Evolutionary conservation across 257 asterid genomes (phyloP).

Genomic region (Dorcoceras hygrometricum): DNA sequence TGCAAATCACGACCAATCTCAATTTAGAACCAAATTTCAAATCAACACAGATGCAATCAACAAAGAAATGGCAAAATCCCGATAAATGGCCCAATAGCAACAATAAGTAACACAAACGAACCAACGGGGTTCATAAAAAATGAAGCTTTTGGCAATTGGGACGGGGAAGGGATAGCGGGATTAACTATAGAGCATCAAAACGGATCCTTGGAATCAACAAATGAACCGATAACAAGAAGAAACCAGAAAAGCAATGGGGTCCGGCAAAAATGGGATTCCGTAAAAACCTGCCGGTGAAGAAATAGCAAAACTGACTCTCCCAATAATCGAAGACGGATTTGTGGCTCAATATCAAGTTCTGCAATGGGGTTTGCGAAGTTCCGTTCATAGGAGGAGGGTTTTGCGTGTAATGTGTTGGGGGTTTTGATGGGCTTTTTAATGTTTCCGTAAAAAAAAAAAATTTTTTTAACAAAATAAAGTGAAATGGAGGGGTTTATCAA

Average conservation of each 20-base stretch:
- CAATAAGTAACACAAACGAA: not conserved
- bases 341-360: not conserved
- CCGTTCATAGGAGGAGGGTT: conserved; percentile 28
- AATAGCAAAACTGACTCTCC: not conserved
- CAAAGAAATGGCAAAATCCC: conserved; percentile 18
- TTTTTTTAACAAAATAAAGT: too few relatives aligned
- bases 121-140: conserved; percentile 14
- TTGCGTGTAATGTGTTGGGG: conserved; percentile 29
- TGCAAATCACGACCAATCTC: conserved; percentile 16
- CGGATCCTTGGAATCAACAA: not conserved
- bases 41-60: conserved; percentile 13
- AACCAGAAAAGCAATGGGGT: not conserved
- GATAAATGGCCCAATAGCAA: conserved; percentile 1
- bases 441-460: too few relatives aligned
- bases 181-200: not conserved
- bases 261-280: not conserved
- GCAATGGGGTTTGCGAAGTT: conserved; percentile 4
- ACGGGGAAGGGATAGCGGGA: not conserved
- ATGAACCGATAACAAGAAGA: not conserved
- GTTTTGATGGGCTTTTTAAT: too few relatives aligned
- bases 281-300: not conserved
- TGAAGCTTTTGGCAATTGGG: not conserved
- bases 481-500: too few relatives aligned
- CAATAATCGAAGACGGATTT: not conserved
- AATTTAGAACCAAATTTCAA: conserved; percentile 5